These are phyloP conservation scores for Hibiscus mutabilis DNA, from an alignment of 345 rosid genomes.

Conservation along the genomic window DNA sequence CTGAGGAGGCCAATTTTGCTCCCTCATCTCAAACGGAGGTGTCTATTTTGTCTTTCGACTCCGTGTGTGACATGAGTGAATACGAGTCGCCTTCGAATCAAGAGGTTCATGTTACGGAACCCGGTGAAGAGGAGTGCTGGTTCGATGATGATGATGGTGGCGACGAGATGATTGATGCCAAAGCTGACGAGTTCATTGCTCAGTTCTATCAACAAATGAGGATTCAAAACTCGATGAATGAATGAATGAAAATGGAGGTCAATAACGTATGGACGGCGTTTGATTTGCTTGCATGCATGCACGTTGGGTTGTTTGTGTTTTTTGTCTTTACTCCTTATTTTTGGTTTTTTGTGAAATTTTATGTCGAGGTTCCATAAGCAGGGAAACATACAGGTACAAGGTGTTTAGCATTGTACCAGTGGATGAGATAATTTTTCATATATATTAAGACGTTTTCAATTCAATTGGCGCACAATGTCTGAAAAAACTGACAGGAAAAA, in stretches of 20 bases:
- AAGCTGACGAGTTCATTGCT: conserved; percentile 65
- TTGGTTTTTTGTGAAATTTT: too few species aligned
- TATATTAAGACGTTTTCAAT: too few species aligned
- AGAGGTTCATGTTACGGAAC: conserved; percentile 20
- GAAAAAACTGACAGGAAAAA: too few species aligned
- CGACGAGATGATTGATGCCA: conserved; percentile 62
- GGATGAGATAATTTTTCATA: too few species aligned
- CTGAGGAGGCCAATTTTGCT: not conserved
- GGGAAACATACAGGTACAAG: too few species aligned
- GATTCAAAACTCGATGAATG: conserved; percentile 27
- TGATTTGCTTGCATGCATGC: conserved; percentile 1
- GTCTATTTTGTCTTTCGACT: conserved; percentile 8
- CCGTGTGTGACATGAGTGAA: conserved; percentile 23
- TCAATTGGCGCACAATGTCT: too few species aligned
- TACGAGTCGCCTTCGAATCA: conserved; percentile 42
- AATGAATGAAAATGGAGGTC: not conserved
- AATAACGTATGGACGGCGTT: too few species aligned
- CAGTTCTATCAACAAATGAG: conserved; percentile 55
- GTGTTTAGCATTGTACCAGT: too few species aligned
- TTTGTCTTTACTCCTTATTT: not conserved
- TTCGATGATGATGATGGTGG: conserved; percentile 25
- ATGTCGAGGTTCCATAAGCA: too few species aligned
- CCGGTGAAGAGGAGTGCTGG: not conserved
- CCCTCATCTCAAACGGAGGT: conserved; percentile 16
- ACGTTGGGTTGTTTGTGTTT: not conserved